Base-by-base conservation (phyloP, 352 stramenopile species). In the Hyaloperonospora brassicae region DNA sequence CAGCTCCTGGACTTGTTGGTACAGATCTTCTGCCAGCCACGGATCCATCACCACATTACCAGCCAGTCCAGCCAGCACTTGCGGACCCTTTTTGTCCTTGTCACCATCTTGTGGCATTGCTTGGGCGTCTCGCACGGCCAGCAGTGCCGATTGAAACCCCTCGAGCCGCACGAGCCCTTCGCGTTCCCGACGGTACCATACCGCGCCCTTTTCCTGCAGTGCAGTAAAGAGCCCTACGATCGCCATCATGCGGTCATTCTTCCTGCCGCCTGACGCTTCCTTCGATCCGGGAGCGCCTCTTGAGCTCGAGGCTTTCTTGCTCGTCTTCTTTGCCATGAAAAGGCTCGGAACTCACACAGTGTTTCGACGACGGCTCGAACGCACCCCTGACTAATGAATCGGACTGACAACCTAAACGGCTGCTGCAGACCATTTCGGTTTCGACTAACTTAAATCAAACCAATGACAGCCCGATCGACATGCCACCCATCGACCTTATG, bases 11-110 rank as follows among this genome's bases (percentile, higher is more conserved):
- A 89, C 62, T 49, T 89, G 73, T 38, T 70, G 63, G 43, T 75
- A 88, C 24, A 88, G 64, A 24, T 88, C 79, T 55, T 90, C 82
- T 0, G 62, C 64, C 9, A 87, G 59, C 64, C 78, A 83, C 47
- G 78, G 79, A 48, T 92, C 79, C 67, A 87, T 84, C 31, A 67
- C 62, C 17, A 48, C 44, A 49, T 69, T 71, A 23, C 51, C 56
- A 24, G 61, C 61, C 3, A 77, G 53, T 10, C 65, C 72, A 40
- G 43, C 44, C 36, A 85, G 46, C 39, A 39, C 35, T 13, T 5
- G 24, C 1, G 31, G 36, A 1, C 39, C 47, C 36, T 49, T 35
- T n/a, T 43, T 23, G n/a, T 67, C 44, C 39, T 48, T 55, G 8
- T n/a, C n/a, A n/a, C 55, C 40, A 13, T 57, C 31, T 9, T 23